A percentile compares a stretch with the other conserved stretches of the same genome.
Evolutionary conservation across 2,329 filamentous ascomycete genomes (phyloP).

Genomic region (Chrysoporthe cubensis): DNA sequence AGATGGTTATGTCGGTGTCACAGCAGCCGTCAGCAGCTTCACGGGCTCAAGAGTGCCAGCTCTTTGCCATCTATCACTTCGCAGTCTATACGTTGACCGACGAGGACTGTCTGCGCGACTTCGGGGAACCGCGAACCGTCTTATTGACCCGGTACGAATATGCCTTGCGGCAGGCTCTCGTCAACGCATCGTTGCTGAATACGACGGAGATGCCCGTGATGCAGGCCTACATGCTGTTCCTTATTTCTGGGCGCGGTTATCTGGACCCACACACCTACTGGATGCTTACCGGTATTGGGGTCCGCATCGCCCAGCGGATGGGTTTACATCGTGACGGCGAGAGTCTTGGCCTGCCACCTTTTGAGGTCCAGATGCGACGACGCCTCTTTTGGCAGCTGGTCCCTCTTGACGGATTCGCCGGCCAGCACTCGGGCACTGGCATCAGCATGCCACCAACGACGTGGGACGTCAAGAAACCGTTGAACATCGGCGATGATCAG

Average conservation of each 20-base stretch:
- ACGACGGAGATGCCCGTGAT: conserved; percentile 57
- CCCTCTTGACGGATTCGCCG: conserved; percentile 40
- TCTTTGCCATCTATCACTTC: conserved; percentile 50
- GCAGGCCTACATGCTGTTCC: conserved; percentile 55
- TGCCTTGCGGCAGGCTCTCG: conserved; percentile 51
- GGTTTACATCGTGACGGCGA: conserved; percentile 54
- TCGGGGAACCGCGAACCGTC: conserved; percentile 41
- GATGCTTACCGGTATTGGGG: conserved; percentile 53
- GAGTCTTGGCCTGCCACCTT: conserved; percentile 40
- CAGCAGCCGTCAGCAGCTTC: conserved; percentile 31
- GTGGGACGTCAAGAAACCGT: conserved; percentile 40
- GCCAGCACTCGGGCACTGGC: conserved; percentile 34
- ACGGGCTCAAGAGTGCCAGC: conserved; percentile 40
- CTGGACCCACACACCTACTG: conserved; percentile 53
- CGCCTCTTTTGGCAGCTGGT: conserved; percentile 56
- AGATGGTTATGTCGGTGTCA: conserved; percentile 30
- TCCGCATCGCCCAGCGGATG: conserved; percentile 58
- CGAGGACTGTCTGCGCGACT: conserved; percentile 43
- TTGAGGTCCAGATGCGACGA: conserved; percentile 58
- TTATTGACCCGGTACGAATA: conserved; percentile 44
- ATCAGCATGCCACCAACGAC: conserved; percentile 30
- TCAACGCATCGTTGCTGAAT: conserved; percentile 53
- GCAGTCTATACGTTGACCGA: conserved; percentile 47
- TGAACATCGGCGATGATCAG: conserved; percentile 45
- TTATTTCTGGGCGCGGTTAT: conserved; percentile 32